These are phyloP conservation scores for Ceratocystis variospora DNA, from an alignment of 2,329 filamentous ascomycete species.

Conservation along the genomic window DNA sequence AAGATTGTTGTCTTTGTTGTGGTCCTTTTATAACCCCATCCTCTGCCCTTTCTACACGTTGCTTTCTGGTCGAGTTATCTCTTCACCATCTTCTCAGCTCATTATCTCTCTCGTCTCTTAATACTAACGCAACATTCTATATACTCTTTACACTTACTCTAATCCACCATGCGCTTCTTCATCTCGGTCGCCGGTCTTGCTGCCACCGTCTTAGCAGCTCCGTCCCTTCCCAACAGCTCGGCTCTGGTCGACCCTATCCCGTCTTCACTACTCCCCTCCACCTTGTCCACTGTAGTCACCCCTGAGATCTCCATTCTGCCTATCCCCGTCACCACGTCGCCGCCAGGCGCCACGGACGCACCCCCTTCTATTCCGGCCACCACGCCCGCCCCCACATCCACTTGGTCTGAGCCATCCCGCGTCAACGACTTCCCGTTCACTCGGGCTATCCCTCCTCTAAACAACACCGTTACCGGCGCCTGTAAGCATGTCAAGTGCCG, in stretches of 20 bases:
- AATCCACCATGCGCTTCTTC: conserved; percentile 12
- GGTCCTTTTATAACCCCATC: not conserved
- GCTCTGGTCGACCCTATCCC: not conserved
- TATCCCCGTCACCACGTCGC: not conserved
- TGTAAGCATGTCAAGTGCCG: conserved; percentile 14
- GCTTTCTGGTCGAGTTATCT: not conserved
- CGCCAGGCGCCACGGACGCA: not conserved
- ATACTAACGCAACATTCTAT: not conserved
- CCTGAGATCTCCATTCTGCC: not conserved
- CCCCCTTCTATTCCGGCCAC: not conserved
- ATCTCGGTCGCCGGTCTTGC: conserved; percentile 6
- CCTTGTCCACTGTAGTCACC: not conserved
- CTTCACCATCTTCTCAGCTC: not conserved
- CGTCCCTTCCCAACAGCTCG: conserved; percentile 2
- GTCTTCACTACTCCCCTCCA: not conserved
- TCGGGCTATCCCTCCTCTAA: conserved; percentile 4
- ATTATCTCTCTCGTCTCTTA: too few species aligned
- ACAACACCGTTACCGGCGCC: conserved; percentile 17
- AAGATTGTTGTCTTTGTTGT: not conserved
- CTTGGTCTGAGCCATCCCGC: conserved; percentile 13
- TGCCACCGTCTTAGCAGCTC: conserved; percentile 10
- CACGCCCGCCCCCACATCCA: conserved; percentile 8
- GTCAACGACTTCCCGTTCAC: conserved; percentile 17
- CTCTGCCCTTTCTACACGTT: not conserved
- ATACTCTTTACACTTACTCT: not conserved